Conservation (phyloP, 2,329 filamentous ascomycete genomes). For the Nannizziopsis arthrosporioides region DNA sequence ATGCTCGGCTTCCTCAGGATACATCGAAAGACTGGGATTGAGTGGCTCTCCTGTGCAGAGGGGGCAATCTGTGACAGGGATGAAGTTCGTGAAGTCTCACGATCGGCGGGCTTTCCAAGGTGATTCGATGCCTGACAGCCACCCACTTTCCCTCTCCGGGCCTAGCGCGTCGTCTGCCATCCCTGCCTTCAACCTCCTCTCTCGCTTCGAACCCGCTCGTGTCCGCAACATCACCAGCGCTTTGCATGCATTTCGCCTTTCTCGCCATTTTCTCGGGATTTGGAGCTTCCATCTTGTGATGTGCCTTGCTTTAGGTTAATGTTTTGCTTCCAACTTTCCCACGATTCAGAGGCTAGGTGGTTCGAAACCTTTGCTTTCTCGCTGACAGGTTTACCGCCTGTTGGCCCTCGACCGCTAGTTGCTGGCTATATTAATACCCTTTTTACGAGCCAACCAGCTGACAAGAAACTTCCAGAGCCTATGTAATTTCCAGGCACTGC, state of each 20-base stretch:
- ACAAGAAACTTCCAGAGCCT: background rate
- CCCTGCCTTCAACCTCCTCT: background rate
- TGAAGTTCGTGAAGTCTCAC: slow-evolving; percentile 5
- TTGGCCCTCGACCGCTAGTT: too few relatives aligned
- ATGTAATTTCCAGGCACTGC: background rate
- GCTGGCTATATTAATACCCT: too few relatives aligned
- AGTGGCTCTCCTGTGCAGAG: background rate
- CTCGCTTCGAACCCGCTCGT: too few relatives aligned
- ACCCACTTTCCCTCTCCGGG: background rate
- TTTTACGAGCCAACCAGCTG: background rate
- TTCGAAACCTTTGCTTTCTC: slow-evolving; percentile 3
- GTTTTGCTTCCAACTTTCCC: background rate
- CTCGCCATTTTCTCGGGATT: too few relatives aligned
- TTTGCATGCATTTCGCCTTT: too few relatives aligned
- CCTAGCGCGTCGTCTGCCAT: background rate
- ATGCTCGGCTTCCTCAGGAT: background rate
- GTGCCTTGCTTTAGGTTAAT: background rate
- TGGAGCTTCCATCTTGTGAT: too few relatives aligned
- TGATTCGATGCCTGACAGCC: background rate
- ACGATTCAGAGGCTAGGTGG: background rate
- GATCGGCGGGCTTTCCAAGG: background rate
- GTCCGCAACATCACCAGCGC: too few relatives aligned
- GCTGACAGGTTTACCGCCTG: slow-evolving; percentile 1
- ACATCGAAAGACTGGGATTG: slow-evolving; percentile 5
- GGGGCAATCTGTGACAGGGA: slow-evolving; percentile 4